Evolutionary conservation across 2,329 filamentous ascomycete genomes (phyloP).

Genomic region (Chalaropsis thielavioides): DNA sequence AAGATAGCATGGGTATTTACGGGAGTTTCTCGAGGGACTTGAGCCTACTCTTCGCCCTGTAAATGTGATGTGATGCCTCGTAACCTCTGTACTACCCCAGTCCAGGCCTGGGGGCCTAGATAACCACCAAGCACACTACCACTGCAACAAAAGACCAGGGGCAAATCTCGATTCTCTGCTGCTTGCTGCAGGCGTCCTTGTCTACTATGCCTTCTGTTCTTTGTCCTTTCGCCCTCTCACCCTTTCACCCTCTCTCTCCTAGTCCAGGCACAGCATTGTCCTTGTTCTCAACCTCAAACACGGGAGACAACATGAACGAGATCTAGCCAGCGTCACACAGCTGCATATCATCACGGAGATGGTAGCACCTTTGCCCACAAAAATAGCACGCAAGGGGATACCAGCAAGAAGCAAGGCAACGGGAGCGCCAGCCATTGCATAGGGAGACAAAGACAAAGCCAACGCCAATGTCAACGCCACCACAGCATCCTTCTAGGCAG

Average conservation of each 20-base stretch:
- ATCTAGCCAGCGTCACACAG: slow-evolving; percentile 13
- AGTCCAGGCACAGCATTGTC: neutral
- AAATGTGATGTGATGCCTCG: neutral
- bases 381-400: neutral
- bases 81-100: neutral
- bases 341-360: neutral
- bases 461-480: too few relatives aligned
- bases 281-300: slow-evolving; percentile 15
- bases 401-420: neutral
- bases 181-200: neutral
- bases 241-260: neutral
- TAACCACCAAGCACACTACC: neutral
- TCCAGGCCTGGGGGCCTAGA: neutral
- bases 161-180: too few relatives aligned
- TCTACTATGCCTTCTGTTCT: neutral
- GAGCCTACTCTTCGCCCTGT: neutral
- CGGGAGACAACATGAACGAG: slow-evolving; percentile 17
- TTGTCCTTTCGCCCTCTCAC: neutral
- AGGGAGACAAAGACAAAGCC: slow-evolving; percentile 1
- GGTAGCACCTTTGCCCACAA: neutral
- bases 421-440: neutral
- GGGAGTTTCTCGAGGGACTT: neutral
- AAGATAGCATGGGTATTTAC: neutral
- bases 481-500: neutral
- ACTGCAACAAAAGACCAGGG: too few relatives aligned